phyloP scores from a whole-genome alignment of 257 asterid genomes.

The Solanum lignicaule region DNA sequence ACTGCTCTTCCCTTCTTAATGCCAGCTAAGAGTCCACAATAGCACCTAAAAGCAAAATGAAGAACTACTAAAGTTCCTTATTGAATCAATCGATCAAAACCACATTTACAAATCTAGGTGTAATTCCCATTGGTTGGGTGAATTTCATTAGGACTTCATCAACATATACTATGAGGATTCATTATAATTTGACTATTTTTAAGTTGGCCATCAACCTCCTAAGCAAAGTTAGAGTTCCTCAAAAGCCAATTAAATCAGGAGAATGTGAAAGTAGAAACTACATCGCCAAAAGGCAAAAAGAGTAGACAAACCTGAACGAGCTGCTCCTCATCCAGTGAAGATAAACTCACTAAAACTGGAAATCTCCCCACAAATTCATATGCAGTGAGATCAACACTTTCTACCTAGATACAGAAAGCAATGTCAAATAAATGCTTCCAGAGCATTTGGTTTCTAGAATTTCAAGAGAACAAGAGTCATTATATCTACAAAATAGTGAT shows the following conservation, averaged over 20 bases:
- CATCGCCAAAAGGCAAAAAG: neutral
- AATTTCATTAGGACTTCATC: neutral
- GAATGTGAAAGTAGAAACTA: neutral
- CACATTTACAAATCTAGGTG: neutral
- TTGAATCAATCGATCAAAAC: too few relatives aligned
- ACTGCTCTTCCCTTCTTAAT: neutral
- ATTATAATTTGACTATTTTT: neutral
- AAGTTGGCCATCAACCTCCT: too few relatives aligned
- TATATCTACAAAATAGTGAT: neutral
- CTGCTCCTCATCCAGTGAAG: constrained; percentile 77
- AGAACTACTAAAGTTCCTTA: too few relatives aligned
- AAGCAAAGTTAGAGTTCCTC: neutral
- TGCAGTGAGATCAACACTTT: constrained; percentile 79
- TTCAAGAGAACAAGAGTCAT: neutral
- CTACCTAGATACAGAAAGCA: constrained; percentile 49
- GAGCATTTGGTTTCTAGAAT: neutral
- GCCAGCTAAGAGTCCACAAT: too few relatives aligned
- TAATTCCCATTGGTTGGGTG: neutral
- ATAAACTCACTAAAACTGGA: constrained; percentile 18
- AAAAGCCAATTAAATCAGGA: neutral
- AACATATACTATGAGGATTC: neutral
- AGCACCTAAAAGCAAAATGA: too few relatives aligned
- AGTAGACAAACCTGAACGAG: constrained; percentile 59
- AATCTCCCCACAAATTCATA: constrained; percentile 85
- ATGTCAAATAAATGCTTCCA: constrained; percentile 3